Base-by-base conservation (phyloP, 805 yeast genomes). In the Scheffersomyces amazonensis region DNA sequence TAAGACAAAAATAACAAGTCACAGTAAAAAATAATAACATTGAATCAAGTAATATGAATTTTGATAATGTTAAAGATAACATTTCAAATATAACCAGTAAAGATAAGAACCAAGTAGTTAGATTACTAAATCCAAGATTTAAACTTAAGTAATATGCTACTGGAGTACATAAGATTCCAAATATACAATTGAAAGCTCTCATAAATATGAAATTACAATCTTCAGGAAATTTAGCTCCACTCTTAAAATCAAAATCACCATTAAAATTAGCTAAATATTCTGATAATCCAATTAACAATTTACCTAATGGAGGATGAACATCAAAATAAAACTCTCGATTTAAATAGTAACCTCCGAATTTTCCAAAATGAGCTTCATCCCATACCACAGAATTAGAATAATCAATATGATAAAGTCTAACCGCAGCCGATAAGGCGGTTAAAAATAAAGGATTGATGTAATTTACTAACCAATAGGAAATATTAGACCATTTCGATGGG, bases 351-450 rank as follows among this genome's bases (percentile, higher is more conserved):
- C 96, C 83, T 22, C 97, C 98, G 60, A 91, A 91, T 60, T 91
- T 93, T 36, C 97, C 99, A 62, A 91, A 91, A 68, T 90, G 96
- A 29, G 96, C 97, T 60, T 89, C 97, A 65, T 89, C 97, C 97
- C 97, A 90, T 17, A 93, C 93, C 21, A 93, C 97, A 39, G 75
- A 71, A 40, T 76, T 71, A 44, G 87, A 85, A 40, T 75, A 69
- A 38, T 86, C 84, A 49, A 91, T 83, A 44, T 75, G 70, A 66
- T 86, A 81, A 60, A 89, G 78, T 50, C 98, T 78, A 30, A 87
- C 74, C 44, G 49, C 46, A 7, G 64, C 64, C 4, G 73, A 61
- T 20, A 62, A 31, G 20, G 57, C 53, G 12, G 73, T 67, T 46
- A 69, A 56, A 11, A 63, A 40, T 16, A 68, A 43, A 4, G 73